phyloP scores from a whole-genome alignment of 2,329 filamentous ascomycete species.

The Annulohypoxylon truncatum region DNA sequence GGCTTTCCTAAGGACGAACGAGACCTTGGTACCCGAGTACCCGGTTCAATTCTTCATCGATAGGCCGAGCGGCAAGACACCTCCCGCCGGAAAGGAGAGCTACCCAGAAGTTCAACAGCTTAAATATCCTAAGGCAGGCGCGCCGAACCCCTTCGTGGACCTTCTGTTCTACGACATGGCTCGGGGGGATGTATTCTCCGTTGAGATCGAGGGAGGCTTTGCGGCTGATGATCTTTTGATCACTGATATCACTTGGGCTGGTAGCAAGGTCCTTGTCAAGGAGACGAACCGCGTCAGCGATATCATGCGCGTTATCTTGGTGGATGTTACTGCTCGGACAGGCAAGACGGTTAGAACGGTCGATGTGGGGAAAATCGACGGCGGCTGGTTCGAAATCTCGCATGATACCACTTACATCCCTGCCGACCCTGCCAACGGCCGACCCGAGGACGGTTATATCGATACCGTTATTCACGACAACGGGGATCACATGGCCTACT shows the following conservation, averaged over 20 bases:
- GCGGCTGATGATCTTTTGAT: constrained; percentile 85
- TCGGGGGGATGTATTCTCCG: constrained; percentile 81
- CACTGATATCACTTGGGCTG: constrained; percentile 92
- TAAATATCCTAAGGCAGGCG: constrained; percentile 97
- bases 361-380: constrained; percentile 86
- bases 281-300: constrained; percentile 96
- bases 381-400: constrained; percentile 96
- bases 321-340: constrained; percentile 79
- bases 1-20: constrained; percentile 93
- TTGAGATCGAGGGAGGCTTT: constrained; percentile 82
- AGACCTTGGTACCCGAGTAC: constrained; percentile 90
- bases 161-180: constrained; percentile 88
- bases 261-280: constrained; percentile 84
- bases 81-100: constrained; percentile 78
- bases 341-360: constrained; percentile 83
- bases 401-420: constrained; percentile 88
- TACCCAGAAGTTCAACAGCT: constrained; percentile 93
- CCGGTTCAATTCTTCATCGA: constrained; percentile 94
- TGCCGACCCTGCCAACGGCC: constrained; percentile 79
- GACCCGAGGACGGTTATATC: constrained; percentile 88
- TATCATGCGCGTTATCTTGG: constrained; percentile 84
- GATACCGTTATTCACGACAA: constrained; percentile 89
- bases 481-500: constrained; percentile 93
- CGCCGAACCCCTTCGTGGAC: constrained; percentile 90
- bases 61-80: constrained; percentile 79